phyloP scores from a whole-genome alignment of 2,329 filamentous ascomycete species.

The Hymenoscyphus scutula region DNA sequence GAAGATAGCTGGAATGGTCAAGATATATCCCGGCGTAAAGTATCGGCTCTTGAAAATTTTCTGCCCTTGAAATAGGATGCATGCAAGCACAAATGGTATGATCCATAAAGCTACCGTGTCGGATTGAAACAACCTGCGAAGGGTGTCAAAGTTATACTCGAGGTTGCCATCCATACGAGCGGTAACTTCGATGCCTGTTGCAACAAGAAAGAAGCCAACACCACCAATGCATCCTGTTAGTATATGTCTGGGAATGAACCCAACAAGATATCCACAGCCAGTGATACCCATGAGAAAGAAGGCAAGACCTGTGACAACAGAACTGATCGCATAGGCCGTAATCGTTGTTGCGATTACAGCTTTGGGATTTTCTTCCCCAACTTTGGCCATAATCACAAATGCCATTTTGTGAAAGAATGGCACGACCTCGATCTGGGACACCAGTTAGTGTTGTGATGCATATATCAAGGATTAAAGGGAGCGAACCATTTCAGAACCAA shows the following conservation, averaged over 20 bases:
- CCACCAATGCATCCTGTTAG: constrained; percentile 96
- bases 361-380: constrained; percentile 78
- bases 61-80: constrained; percentile 74
- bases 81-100: constrained; percentile 72
- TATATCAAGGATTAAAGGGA: not conserved
- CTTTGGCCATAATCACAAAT: constrained; percentile 72
- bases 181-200: constrained; percentile 91
- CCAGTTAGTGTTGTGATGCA: constrained; percentile 1
- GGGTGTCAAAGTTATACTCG: constrained; percentile 73
- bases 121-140: constrained; percentile 68
- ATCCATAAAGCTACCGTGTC: constrained; percentile 82
- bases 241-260: constrained; percentile 95
- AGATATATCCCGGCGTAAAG: constrained; percentile 82
- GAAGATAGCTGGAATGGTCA: constrained; percentile 72
- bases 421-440: constrained; percentile 82
- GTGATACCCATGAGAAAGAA: constrained; percentile 90
- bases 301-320: constrained; percentile 83
- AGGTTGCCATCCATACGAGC: constrained; percentile 83
- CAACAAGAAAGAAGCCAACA: constrained; percentile 90
- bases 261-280: constrained; percentile 86
- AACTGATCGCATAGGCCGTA: constrained; percentile 84
- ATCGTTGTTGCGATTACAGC: constrained; percentile 94
- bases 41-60: constrained; percentile 77
- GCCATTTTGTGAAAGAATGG: constrained; percentile 99
- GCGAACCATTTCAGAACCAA: constrained; percentile 84